Percentiles rank a stretch among this genome's conserved stretches.
These are phyloP conservation scores for Thraustochytrium sp. DNA, from an alignment of 352 stramenopile genomes.

Conservation along the genomic window DNA sequence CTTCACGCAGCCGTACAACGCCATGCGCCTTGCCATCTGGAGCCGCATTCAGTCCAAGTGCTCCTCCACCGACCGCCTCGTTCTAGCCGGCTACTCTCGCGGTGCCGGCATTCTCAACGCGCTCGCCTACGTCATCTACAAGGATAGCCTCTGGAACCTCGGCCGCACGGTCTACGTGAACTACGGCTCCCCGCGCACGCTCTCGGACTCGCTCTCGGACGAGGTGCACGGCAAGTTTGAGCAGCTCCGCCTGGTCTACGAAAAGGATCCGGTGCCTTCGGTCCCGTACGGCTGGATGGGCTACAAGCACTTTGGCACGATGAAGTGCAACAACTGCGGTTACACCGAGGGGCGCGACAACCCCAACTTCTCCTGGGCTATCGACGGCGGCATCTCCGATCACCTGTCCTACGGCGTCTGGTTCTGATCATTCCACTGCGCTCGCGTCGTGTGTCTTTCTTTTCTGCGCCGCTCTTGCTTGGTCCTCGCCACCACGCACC, in stretches of 20 bases:
- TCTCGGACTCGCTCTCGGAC: background rate
- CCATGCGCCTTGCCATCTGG: background rate
- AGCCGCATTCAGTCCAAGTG: background rate
- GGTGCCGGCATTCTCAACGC: background rate
- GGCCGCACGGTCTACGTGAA: background rate
- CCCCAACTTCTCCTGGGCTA: background rate
- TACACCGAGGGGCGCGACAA: background rate
- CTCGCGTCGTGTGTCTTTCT: too few species aligned
- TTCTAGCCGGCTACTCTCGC: constrained; percentile 1
- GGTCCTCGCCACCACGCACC: too few species aligned
- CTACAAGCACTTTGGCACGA: constrained; percentile 42
- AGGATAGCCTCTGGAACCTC: background rate
- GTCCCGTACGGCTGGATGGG: constrained; percentile 34
- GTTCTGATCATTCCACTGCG: too few species aligned
- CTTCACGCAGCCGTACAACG: constrained; percentile 30
- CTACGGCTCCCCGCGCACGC: constrained; percentile 10
- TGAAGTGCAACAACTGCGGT: background rate
- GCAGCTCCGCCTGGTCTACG: constrained; percentile 1
- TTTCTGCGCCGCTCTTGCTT: too few species aligned
- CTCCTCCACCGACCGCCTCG: background rate
- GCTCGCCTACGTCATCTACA: constrained; percentile 5
- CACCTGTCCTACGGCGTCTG: background rate
- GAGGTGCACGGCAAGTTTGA: background rate
- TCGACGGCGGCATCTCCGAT: background rate
- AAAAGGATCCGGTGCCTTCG: background rate